Evolutionary conservation across 345 rosid genomes (phyloP).

Genomic region (Eucalyptus pauciflora): DNA sequence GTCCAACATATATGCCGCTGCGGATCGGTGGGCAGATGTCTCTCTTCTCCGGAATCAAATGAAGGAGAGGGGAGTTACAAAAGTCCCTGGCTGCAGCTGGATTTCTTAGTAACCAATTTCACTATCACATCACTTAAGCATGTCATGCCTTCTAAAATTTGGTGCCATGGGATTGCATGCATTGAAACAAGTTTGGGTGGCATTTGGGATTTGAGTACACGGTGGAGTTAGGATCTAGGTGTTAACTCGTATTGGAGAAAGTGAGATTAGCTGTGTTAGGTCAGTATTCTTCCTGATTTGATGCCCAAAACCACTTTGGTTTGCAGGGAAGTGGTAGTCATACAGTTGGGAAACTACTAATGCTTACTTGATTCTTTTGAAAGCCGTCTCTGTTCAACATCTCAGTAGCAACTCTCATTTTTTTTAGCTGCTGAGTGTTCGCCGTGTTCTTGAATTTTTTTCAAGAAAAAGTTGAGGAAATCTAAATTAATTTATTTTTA

Average conservation of each 20-base stretch:
- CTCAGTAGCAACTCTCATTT: not conserved
- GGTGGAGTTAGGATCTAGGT: not conserved
- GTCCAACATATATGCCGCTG: constrained; percentile 61
- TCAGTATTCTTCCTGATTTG: not conserved
- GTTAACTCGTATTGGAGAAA: not conserved
- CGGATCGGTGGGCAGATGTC: constrained; percentile 53
- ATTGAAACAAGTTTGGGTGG: not conserved
- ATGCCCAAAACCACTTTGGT: not conserved
- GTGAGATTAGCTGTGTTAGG: not conserved
- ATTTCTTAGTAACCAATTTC: not conserved
- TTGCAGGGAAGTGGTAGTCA: not conserved
- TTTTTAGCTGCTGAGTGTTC: not conserved
- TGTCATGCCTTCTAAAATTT: not conserved
- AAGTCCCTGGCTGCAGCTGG: constrained; percentile 52
- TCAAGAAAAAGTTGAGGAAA: not conserved
- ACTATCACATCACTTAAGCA: not conserved
- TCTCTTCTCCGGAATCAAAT: constrained; percentile 43
- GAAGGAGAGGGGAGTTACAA: constrained; percentile 46
- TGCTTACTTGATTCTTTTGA: not conserved
- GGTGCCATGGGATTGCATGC: not conserved
- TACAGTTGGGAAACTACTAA: not conserved
- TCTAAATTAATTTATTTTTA: not conserved
- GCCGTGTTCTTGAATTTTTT: not conserved
- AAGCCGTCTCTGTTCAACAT: not conserved
- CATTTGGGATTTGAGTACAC: not conserved